Percentiles rank a stretch among this genome's conserved stretches.
Conservation (phyloP, 1,139 yeast genomes). For the Taphrina deformans region DNA sequence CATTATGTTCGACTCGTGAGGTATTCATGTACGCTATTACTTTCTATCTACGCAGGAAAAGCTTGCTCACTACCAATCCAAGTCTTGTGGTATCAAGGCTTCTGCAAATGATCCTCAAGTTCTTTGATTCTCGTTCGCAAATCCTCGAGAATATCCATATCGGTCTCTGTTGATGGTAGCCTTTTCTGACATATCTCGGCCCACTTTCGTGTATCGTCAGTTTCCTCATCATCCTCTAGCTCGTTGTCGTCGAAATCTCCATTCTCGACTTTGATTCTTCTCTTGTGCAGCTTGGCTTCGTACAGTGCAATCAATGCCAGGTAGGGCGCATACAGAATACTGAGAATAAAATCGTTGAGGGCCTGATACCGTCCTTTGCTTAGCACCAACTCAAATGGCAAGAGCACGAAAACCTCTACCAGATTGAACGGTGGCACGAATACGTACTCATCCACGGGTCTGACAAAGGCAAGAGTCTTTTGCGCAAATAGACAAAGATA, state of each 20-base stretch:
- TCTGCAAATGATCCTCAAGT: constrained; percentile 8
- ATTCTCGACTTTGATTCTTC: constrained; percentile 46
- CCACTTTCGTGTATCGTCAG: constrained; percentile 72
- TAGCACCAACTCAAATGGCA: constrained; percentile 51
- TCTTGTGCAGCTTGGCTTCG: constrained; percentile 20
- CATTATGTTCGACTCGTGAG: too few species aligned
- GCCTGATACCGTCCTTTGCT: constrained; percentile 43
- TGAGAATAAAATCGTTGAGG: constrained; percentile 59
- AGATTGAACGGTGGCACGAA: constrained; percentile 84
- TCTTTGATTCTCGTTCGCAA: neutral
- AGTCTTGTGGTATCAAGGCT: too few species aligned
- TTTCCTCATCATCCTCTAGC: constrained; percentile 52
- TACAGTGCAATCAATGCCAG: constrained; percentile 58
- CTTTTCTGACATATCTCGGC: constrained; percentile 88
- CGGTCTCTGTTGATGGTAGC: constrained; percentile 71
- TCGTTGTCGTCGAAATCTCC: constrained; percentile 53
- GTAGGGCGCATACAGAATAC: constrained; percentile 66
- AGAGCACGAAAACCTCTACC: constrained; percentile 57
- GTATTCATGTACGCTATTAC: too few species aligned
- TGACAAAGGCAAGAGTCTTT: constrained; percentile 74
- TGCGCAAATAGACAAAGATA: constrained; percentile 82
- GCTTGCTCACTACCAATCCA: too few species aligned
- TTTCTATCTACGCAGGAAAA: too few species aligned
- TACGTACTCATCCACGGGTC: constrained; percentile 86
- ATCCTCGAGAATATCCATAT: constrained; percentile 48